Percentiles rank a stretch among this genome's conserved stretches.
Evolutionary conservation across 2,329 filamentous ascomycete species (phyloP).

Genomic region (Didymella keratinophila): DNA sequence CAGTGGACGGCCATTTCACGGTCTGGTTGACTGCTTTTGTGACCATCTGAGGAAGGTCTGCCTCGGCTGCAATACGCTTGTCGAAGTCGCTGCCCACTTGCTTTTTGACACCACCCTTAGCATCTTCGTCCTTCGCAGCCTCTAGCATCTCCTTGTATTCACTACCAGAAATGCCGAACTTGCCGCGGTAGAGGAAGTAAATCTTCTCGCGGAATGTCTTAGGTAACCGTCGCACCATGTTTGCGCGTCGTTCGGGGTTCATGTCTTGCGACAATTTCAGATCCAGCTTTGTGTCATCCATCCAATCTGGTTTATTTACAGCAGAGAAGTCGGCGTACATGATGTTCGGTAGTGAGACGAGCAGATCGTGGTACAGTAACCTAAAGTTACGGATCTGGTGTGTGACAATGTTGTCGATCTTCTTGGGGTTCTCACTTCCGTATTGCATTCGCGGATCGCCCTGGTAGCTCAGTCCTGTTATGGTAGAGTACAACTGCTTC

Average conservation of each 20-base stretch:
- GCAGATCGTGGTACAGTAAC: slow-evolving; percentile 85
- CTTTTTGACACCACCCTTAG: slow-evolving; percentile 68
- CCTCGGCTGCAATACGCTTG: slow-evolving; percentile 78
- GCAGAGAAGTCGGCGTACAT: slow-evolving; percentile 73
- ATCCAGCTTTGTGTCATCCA: slow-evolving; percentile 64
- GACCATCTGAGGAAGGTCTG: slow-evolving; percentile 74
- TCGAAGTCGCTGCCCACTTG: slow-evolving; percentile 87
- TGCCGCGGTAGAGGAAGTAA: slow-evolving; percentile 94
- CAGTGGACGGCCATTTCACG: slow-evolving; percentile 89
- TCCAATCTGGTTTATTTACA: slow-evolving; percentile 65
- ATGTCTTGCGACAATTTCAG: slow-evolving; percentile 84
- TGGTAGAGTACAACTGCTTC: slow-evolving; percentile 85
- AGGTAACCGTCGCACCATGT: slow-evolving; percentile 94
- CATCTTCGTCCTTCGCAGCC: slow-evolving; percentile 73
- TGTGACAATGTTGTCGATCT: slow-evolving; percentile 92
- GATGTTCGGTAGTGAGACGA: slow-evolving; percentile 90
- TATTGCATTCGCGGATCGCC: slow-evolving; percentile 96
- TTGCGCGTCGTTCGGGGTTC: slow-evolving; percentile 87
- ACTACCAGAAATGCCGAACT: slow-evolving; percentile 81
- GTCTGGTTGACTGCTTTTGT: slow-evolving; percentile 83
- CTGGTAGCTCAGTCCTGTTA: slow-evolving; percentile 90
- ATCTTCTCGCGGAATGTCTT: slow-evolving; percentile 85
- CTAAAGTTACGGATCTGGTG: slow-evolving; percentile 93
- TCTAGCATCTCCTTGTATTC: slow-evolving; percentile 89
- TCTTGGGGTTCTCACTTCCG: slow-evolving; percentile 87